Conservation (phyloP, 441 rosid species). For the Metrosideros polymorpha region DNA sequence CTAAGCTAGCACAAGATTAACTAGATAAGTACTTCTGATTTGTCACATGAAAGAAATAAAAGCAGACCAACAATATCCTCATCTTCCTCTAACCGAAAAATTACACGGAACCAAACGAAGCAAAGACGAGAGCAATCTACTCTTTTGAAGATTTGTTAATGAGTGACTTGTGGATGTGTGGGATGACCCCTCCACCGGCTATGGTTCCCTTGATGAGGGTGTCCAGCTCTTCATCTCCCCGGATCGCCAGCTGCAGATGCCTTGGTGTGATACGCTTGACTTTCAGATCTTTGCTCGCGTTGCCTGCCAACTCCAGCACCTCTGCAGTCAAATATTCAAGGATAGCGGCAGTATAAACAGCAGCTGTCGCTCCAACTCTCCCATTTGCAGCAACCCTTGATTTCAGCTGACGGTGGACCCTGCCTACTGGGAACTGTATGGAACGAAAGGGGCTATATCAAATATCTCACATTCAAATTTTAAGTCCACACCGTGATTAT, state of each 20-base stretch:
- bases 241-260: conserved; percentile 86
- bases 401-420: conserved; percentile 81
- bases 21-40: not conserved
- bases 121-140: conserved; percentile 17
- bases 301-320: conserved; percentile 90
- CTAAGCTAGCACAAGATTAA: not conserved
- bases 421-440: conserved; percentile 83
- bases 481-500: not conserved
- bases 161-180: conserved; percentile 90
- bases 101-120: not conserved
- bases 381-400: conserved; percentile 72
- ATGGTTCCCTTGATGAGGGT: conserved; percentile 93
- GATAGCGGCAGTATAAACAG: conserved; percentile 83
- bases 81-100: not conserved
- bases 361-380: conserved; percentile 92
- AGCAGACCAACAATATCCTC: not conserved
- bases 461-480: not conserved
- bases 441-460: not conserved
- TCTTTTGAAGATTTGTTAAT: conserved; percentile 88
- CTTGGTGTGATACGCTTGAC: conserved; percentile 87
- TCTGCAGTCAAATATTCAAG: conserved; percentile 83
- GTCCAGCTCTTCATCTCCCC: conserved; percentile 86
- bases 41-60: not conserved
- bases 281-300: conserved; percentile 89
- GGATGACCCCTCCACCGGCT: conserved; percentile 94